Base-by-base conservation (phyloP, 225 moss, liverwort and hornwort species). In the Polytrichum commune region DNA sequence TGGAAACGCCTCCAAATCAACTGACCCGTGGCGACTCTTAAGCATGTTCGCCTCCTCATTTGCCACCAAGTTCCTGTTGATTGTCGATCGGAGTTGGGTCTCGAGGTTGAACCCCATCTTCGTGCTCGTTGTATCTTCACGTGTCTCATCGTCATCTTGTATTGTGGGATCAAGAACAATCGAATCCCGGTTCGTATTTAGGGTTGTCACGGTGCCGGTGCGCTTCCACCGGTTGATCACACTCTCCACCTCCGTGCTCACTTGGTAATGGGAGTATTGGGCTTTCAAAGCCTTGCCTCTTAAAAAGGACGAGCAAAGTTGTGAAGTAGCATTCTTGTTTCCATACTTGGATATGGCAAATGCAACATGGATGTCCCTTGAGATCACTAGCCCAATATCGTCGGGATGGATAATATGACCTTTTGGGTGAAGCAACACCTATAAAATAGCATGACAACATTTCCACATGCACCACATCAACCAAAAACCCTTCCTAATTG, bases 371-470 rank as follows among this genome's bases (percentile, higher is more conserved):
- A 95, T 80, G 65, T 95, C 84, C 67, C 77, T 81, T 35, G 93
- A 77, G 29, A 98, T 93, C 22, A 95, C 82, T 29, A 98, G 74
- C 1, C 98, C 98, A 60, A 95, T 68, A 70, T 98, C 98, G 7
- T 88, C 80, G 18, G 78, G 84, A 72, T 84, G 80, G 67, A 98
- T 90, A 26, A 80, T 71, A 0, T 91, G 88, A 6, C 91, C 95
- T 75, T 81, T 90, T 8, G 98, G 98, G 73, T 90, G 88, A n/a
- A 95, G 77, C 25, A 95, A 75, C 55, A 89, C 80, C 86, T 84
- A 19, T 2, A 22, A 62, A 0, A 46, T 3, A 46, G 0, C 46
- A 46, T 46, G 46, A 1, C 13, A 10, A 46, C 13, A 16, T 13
- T 33, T 46, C 1, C 46, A 38, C 13, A 16, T 13, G 13, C 2